Evolutionary conservation across 305 asterid species (phyloP).

Genomic region (Fraxinus floribunda): DNA sequence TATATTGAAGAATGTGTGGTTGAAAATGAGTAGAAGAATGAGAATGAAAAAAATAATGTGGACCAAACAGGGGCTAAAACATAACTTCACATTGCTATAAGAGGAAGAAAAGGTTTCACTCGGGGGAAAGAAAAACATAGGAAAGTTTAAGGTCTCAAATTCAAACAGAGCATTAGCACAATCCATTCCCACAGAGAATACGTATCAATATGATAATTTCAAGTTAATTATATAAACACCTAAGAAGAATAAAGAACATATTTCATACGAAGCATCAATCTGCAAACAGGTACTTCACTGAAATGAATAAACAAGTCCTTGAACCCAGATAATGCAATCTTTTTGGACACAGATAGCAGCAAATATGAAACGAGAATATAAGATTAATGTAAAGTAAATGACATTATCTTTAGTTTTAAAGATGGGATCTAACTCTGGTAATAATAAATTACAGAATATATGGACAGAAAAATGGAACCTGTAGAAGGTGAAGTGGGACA

Average conservation of each 20-base stretch:
- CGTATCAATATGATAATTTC: not conserved
- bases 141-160: not conserved
- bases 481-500: conserved; percentile 61
- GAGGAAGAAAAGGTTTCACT: not conserved
- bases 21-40: too few species aligned
- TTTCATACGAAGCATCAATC: not conserved
- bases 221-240: not conserved
- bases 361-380: not conserved
- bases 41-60: too few species aligned
- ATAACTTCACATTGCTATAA: not conserved
- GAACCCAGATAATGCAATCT: not conserved
- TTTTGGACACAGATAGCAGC: not conserved
- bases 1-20: too few species aligned
- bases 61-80: too few species aligned
- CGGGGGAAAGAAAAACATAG: not conserved
- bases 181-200: not conserved
- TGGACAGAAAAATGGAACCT: conserved; percentile 35
- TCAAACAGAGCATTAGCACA: not conserved
- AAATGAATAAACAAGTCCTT: not conserved
- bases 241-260: not conserved
- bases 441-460: not conserved
- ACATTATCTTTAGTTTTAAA: not conserved
- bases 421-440: not conserved
- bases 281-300: not conserved
- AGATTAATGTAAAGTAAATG: not conserved